Evolutionary conservation across 2,329 filamentous ascomycete species (phyloP), one percentile per base, ranked within the genome.

Genomic region (Aureobasidium subglaciale): DNA sequence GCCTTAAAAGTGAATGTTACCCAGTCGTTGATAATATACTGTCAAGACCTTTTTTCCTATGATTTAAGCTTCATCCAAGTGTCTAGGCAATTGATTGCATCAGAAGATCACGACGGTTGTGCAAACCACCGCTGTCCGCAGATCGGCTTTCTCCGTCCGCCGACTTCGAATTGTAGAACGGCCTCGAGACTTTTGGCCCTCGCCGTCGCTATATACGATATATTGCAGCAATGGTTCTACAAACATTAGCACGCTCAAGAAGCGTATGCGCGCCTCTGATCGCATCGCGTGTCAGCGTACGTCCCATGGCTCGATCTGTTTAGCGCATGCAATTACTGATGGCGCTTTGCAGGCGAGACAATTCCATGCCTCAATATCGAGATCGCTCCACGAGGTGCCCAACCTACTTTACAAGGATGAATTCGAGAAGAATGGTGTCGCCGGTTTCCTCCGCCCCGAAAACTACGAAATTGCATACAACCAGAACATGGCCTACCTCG

Each of bases 401-500:
- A 34, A 8, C 29, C 53, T 60, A 13, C 15, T 35, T 24, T 55
- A 56, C 48, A 32, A 48, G 40, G 41, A 58, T 4, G 34, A 43
- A n/a, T 60, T 56, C 15, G 41, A 35, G 25, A 8, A 37, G 18
- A 22, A 30, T 2, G 58, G 58, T 13, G 30, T 59, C 22, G 29
- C 38, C 10, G 82, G 83, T 13, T 78, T 97, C 59, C 77, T 96
- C 67, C 84, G 84, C 27, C 70, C 78, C 2, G 75, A 80, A 49
- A 88, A 82, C 55, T 95, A 88, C 71, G 74, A 86, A 56, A 79
- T 88, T 55, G 85, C 90, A 48, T 99, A 90, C 85, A 85, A 80
- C 30, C 78, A 90, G 66, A 95, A 96, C 74, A 90, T 95, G 78
- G 68, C 75, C 34, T 73, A 86, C 62, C 78, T 92, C 65, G 71